Base-by-base conservation (phyloP, 2,329 filamentous ascomycete genomes). In the Blumeriella jaapii region DNA sequence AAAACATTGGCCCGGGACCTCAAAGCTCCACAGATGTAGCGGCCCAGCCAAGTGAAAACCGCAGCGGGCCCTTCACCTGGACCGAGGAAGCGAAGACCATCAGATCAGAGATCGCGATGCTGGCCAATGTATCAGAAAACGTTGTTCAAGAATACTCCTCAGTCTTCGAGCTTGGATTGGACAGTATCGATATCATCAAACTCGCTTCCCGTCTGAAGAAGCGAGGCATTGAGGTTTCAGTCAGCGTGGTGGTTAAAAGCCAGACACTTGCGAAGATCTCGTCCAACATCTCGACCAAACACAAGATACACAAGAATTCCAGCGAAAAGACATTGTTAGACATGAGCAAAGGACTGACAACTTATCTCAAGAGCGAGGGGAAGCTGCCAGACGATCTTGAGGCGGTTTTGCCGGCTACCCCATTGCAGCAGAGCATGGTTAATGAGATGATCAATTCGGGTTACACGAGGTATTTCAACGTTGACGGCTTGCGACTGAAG, bases 111-210 rank as follows among this genome's bases (percentile, higher is more conserved):
- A 67, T 94, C 27, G 71, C 79, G 1, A 49, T 53, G 0, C 60
- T 94, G 4, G 71, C 77, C 1, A 68, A 66, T 0, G 52, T 77
- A 0, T 53, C 68, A 0, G 53, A 58, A 3, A 54, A 64, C 2
- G 58, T 66, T 0, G 61, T 94, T 23, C 55, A 60, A 2, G 68
- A 71, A 33, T 58, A 63, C 5, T 74, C 73, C 0, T 79, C 79
- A 0, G 72, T 95, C 8, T 77, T 93, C 24, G 77, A 89, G 47
- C 67, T 95, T 19, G 87, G 87, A 0, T 67, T 95, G 5, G 89
- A 95, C 61, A 94, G 87, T 51, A 93, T 95, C 39, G 87, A 95
- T 56, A 72, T 81, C 2, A 89, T 95, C 55, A 93, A 85, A 49
- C 61, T 95, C 0, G 80, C 82, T 0, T 77, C 84, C 0, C 69